Evolutionary conservation across 192 early-diverging fungal species (phyloP), one percentile per base, ranked within the genome.

Genomic region (Podila horticola): DNA sequence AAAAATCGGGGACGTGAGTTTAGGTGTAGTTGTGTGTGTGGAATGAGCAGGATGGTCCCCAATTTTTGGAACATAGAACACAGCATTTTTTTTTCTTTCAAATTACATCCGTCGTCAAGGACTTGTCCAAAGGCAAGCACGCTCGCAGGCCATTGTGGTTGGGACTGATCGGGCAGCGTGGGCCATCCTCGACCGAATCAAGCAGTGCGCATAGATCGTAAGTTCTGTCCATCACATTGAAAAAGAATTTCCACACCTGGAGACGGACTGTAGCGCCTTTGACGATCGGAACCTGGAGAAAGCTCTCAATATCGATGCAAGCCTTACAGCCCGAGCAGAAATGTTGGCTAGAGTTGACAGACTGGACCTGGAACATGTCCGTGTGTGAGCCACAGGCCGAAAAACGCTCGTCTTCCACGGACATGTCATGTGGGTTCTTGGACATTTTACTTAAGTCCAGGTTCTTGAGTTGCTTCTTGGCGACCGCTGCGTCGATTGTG

Each of bases 151-250:
- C 57, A 19, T 38, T 63, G 0, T 29, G 3, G 20, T 20, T 62
- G 19, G 65, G 58, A 1, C 22, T 48, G n/a, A 74, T 66, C 2
- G 72, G 72, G 29, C 72, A 74, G 28, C 36, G 24, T 8, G 58
- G 58, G 11, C 45, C 64, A 0, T 38, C 58, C 31, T 28, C 10
- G 1, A 67, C 22, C 29, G 7, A 28, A 5, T 51, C 50, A 29
- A 74, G 22, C 29, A 50, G 20, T 10, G 34, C 29, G 30, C 65
- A 74, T 30, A 74, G 59, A 22, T 74, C 72, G 61, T 51, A 67
- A 0, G 64, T 67, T 49, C 28, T 51, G 20, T 67, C 65, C 22
- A 67, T 17, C 5, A 74, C 58, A 0, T 55, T 61, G 49, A 67
- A 66, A 31, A 66, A 28, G 31, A 74, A 67, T 30, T 74, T 67